Evolutionary conservation across 805 yeast species (phyloP), one percentile per base, ranked within the genome.

Genomic region (Wickerhamomyces chaumierensis): DNA sequence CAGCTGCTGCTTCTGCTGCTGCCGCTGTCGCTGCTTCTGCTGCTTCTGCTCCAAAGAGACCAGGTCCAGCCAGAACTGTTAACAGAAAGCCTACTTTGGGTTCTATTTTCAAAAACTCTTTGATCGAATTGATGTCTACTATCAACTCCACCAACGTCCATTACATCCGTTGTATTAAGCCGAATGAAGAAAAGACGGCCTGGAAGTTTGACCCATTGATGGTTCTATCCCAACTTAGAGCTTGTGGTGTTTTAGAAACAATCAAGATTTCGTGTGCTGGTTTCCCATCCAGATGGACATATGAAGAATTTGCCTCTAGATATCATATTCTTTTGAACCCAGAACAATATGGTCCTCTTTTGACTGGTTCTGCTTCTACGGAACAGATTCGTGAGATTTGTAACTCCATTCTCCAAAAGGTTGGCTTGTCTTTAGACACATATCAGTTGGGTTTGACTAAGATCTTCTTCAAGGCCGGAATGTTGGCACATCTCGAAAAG

Each of bases 171-270:
- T 90, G 98, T 69, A 90, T 92, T 57, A 90, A 90, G 61, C 97
- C 98, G 5, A 90, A 90, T 58, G 96, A 87, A 53, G 79, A 78
- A 46, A 90, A 92, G 61, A 80, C 76, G 44, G 95, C 97, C 2
- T 90, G 98, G 97, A 81, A 79, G 57, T 90, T 90, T 61, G 95
- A 87, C 54, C 86, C 94, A 14, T 71, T 87, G 33, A 88, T 90
- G 96, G 97, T 90, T 13, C 69, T 92, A 43, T 81, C 94, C 5
- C 98, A 90, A 61, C 70, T 90, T 45, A 75, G 98, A 57, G 98
- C 98, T 5, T 90, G 98, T 69, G 98, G 98, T 81, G 97, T 90
- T 35, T 68, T 90, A 49, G 98, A 92, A 58, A 92, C 98, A 2
- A 90, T 90, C 55, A 70, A 95, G 53, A 90, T 90, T 36, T 88